Conservation (phyloP, 2,329 filamentous ascomycete genomes). For the Neofusicoccum cordaticola region DNA sequence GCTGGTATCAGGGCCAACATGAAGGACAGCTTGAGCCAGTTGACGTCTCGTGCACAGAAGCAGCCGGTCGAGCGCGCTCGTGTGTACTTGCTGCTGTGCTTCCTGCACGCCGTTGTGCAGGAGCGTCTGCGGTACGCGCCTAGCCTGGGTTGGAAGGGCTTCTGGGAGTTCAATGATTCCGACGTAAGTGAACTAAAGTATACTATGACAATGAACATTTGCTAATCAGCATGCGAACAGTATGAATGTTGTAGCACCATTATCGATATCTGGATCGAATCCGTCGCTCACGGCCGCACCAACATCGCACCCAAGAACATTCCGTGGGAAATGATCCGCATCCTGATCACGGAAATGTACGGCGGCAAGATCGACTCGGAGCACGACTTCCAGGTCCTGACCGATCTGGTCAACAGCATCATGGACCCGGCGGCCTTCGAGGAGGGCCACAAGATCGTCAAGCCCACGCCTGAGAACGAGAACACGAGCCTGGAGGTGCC, state of each 20-base stretch:
- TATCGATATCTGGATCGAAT: constrained; percentile 91
- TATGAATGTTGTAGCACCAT: constrained; percentile 97
- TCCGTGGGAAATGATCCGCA: constrained; percentile 93
- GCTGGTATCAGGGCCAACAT: constrained; percentile 96
- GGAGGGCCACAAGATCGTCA: constrained; percentile 83
- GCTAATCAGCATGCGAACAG: too few relatives aligned
- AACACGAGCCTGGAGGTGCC: constrained; percentile 65
- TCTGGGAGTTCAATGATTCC: constrained; percentile 99
- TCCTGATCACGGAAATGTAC: constrained; percentile 89
- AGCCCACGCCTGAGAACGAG: constrained; percentile 44
- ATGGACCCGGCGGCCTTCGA: constrained; percentile 89
- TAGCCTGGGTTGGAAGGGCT: constrained; percentile 92
- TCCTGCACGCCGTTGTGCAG: constrained; percentile 93
- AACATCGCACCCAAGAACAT: constrained; percentile 93
- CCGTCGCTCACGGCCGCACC: constrained; percentile 75
- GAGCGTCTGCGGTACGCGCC: constrained; percentile 93
- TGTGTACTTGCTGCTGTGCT: constrained; percentile 85
- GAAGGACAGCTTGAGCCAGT: constrained; percentile 89
- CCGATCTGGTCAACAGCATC: constrained; percentile 69
- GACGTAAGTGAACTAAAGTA: constrained; percentile 46
- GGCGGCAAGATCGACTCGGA: constrained; percentile 96
- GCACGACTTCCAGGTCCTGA: constrained; percentile 73
- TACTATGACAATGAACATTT: too few relatives aligned
- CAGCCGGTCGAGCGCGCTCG: constrained; percentile 87
- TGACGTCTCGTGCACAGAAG: constrained; percentile 73